These are phyloP conservation scores for Neurospora terricola DNA, from an alignment of 495 filamentous ascomycete species.

Conservation along the genomic window DNA sequence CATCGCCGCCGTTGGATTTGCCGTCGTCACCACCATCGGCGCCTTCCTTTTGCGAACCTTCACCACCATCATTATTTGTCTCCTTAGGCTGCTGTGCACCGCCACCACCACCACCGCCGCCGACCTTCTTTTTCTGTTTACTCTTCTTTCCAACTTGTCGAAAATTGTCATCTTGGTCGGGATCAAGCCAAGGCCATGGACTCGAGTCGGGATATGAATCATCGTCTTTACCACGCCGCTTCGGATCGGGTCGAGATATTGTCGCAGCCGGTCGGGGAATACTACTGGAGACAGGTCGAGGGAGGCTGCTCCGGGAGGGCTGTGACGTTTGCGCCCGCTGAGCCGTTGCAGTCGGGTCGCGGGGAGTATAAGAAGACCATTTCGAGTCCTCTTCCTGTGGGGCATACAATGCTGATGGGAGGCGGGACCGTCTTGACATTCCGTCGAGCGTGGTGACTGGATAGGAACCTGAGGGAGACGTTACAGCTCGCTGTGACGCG, in stretches of 20 bases:
- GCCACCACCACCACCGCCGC: slow-evolving; percentile 6
- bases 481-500: slow-evolving; percentile 1
- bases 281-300: neutral
- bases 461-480: neutral
- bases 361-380: neutral
- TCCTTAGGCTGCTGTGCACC: slow-evolving; percentile 1
- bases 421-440: slow-evolving; percentile 8
- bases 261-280: neutral
- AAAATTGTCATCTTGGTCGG: slow-evolving; percentile 37
- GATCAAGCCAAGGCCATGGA: slow-evolving; percentile 27
- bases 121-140: slow-evolving; percentile 14
- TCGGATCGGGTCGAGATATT: neutral
- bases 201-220: slow-evolving; percentile 21
- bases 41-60: slow-evolving; percentile 37
- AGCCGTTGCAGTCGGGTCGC: slow-evolving; percentile 14
- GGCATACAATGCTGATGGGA: neutral
- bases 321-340: slow-evolving; percentile 9
- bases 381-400: slow-evolving; percentile 6
- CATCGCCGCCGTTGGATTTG: slow-evolving; percentile 12
- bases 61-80: slow-evolving; percentile 18
- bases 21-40: slow-evolving; percentile 18
- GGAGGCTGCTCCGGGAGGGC: neutral
- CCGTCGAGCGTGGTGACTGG: slow-evolving; percentile 6
- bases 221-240: slow-evolving; percentile 3
- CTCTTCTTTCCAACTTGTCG: slow-evolving; percentile 33